Base-by-base conservation (phyloP, 129 eudicot genomes). In the Flaveria linearis region DNA sequence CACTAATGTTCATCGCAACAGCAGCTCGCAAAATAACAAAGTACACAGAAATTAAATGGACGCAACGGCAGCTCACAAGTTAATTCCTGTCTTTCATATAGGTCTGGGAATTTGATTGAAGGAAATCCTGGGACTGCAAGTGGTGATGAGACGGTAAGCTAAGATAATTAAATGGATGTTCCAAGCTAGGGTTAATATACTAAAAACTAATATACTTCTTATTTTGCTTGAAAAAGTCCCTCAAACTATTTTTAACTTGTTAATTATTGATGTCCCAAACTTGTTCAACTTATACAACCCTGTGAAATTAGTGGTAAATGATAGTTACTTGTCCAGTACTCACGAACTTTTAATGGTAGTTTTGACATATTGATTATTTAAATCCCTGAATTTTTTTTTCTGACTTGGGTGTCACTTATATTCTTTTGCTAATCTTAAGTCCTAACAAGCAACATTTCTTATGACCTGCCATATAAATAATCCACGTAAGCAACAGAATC, bases 71-170 rank as follows among this genome's bases (percentile, higher is more conserved):
- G 64, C 30, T 60, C 66, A 60, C 39, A 60, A 60, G 8, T 60
- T 60, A 4, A 63, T 30, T 30, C 69, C 18, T 63, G 7, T 66
- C 60, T 67, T 75, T 65, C 43, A 45, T 82, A 33, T 80, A 93
- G 98, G 87, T 93, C 98, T 43, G 98, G 97, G 58, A 88, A 87
- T 84, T 69, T 76, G 80, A 85, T 93, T 80, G 98, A 93, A 81
- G 98, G 98, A 50, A 87, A 87, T 77, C 96, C 98, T 20, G 96
- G 98, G 57, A 84, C 78, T 65, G 72, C 90, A 50, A 90, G 97
- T 76, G 98, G 98, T 53, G 98, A 93, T 87, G 98, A 85, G 85
- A 93, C 98, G 87, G 98, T 93, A 88, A 72, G 87, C 81, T n/a
- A 81, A 76, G 33, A 60, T 26, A 33, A 9, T 18, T 52, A 9